Conservation (phyloP, 345 rosid species). For the Salix exigua region DNA sequence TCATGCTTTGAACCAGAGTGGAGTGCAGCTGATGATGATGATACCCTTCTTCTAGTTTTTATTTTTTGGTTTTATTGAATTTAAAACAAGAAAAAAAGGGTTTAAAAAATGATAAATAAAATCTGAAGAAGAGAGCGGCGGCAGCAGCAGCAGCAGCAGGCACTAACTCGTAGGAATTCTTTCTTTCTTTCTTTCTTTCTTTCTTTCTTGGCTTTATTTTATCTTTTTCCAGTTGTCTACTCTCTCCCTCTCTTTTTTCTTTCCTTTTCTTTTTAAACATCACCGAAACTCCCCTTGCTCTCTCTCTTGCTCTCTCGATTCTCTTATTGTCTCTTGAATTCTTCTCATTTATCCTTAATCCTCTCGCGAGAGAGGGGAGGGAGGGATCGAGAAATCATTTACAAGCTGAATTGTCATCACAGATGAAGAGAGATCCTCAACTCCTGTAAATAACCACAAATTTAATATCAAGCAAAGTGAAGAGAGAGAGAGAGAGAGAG, state of each 20-base stretch:
- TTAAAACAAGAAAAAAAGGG: background rate
- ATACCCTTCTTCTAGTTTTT: conserved; percentile 22
- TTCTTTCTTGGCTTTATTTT: conserved; percentile 24
- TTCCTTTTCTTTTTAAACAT: background rate
- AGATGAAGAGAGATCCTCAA: conserved; percentile 13
- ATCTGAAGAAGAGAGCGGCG: conserved; percentile 16
- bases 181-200: conserved; percentile 25
- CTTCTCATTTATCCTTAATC: conserved; percentile 4
- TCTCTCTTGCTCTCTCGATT: background rate
- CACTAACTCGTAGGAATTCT: conserved; percentile 47
- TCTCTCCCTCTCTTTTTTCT: conserved; percentile 2
- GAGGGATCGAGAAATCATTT: conserved; percentile 4
- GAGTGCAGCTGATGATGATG: conserved; percentile 26
- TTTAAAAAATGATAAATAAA: background rate
- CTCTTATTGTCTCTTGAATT: background rate
- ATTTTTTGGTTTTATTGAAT: conserved; percentile 11
- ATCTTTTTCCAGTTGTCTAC: conserved; percentile 31
- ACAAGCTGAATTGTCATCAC: background rate
- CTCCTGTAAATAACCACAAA: background rate
- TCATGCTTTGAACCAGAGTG: conserved; percentile 27
- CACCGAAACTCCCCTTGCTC: background rate
- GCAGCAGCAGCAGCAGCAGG: conserved; percentile 4
- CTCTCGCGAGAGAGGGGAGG: background rate
- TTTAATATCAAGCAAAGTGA: background rate
- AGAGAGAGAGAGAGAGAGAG: background rate